A percentile compares a stretch with the other conserved stretches of the same genome.
These are phyloP conservation scores for Stephanodiscus triporus DNA, from an alignment of 108 stramenopile genomes.

Conservation along the genomic window DNA sequence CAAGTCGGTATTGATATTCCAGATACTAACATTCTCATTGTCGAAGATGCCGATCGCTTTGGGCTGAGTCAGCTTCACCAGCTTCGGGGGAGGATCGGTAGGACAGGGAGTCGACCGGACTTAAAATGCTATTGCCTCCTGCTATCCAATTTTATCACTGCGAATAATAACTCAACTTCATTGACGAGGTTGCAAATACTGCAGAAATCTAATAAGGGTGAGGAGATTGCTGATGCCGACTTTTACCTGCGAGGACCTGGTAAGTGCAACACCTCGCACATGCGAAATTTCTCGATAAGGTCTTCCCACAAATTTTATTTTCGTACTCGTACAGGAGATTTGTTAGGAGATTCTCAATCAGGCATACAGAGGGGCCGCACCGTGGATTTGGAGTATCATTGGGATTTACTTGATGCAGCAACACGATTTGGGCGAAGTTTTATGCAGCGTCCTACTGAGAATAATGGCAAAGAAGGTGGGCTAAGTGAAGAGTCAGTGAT, in stretches of 20 bases:
- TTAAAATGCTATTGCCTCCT: conserved; percentile 27
- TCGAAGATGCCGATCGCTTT: conserved; percentile 61
- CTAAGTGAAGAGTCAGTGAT: not conserved
- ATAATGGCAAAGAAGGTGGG: not conserved
- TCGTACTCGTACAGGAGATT: conserved; percentile 8
- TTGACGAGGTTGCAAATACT: conserved; percentile 38
- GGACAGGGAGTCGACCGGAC: conserved; percentile 35
- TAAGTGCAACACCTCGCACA: too few species aligned
- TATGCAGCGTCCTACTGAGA: not conserved
- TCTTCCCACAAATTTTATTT: not conserved
- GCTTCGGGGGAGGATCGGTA: conserved; percentile 62
- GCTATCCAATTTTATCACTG: conserved; percentile 24
- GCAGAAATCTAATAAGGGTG: conserved; percentile 38
- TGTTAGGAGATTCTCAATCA: conserved; percentile 52
- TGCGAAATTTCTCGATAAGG: too few species aligned
- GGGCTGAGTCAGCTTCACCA: conserved; percentile 63
- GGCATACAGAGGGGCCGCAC: conserved; percentile 27
- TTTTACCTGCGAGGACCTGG: conserved; percentile 58
- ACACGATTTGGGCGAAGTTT: conserved; percentile 26
- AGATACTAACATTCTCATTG: conserved; percentile 55
- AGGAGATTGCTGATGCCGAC: conserved; percentile 54
- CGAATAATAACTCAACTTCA: not conserved
- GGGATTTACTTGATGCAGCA: conserved; percentile 32
- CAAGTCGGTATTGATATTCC: conserved; percentile 68
- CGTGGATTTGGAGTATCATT: conserved; percentile 27